phyloP scores from a whole-genome alignment of 1,139 yeast species.

The Pichia inconspicua region DNA sequence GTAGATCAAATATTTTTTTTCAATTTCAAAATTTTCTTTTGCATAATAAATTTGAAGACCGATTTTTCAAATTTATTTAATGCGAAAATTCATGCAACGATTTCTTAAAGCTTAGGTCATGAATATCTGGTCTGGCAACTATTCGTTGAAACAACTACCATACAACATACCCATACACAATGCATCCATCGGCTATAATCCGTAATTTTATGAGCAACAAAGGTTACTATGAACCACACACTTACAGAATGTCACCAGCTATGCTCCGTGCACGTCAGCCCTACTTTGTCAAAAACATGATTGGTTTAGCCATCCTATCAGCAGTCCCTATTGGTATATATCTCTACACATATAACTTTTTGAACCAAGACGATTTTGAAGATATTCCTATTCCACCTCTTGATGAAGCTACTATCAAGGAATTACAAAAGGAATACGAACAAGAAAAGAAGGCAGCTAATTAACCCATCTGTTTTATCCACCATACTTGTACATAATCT shows the following conservation, averaged over 20 bases:
- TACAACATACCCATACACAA: neutral
- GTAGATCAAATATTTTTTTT: neutral
- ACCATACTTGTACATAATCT: neutral
- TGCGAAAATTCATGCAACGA: neutral
- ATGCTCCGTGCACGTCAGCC: slow-evolving; percentile 85
- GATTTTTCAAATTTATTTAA: too few relatives aligned
- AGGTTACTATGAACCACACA: slow-evolving; percentile 61
- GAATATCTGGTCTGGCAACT: too few relatives aligned
- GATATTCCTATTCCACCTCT: slow-evolving; percentile 94
- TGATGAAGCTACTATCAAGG: slow-evolving; percentile 64
- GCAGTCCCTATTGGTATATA: slow-evolving; percentile 66
- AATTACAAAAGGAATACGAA: slow-evolving; percentile 63
- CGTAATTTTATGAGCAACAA: slow-evolving; percentile 23
- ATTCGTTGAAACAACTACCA: too few relatives aligned
- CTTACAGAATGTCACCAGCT: slow-evolving; percentile 90
- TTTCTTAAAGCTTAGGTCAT: too few relatives aligned
- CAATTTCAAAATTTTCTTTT: neutral
- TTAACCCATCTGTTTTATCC: neutral
- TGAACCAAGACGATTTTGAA: slow-evolving; percentile 74
- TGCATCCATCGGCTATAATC: slow-evolving; percentile 10
- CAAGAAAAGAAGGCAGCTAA: slow-evolving; percentile 6
- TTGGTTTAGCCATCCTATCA: slow-evolving; percentile 49
- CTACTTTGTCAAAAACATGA: slow-evolving; percentile 68
- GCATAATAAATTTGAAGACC: too few relatives aligned
- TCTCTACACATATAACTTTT: slow-evolving; percentile 60